Evolutionary conservation across 176 grass and related monocot genomes (phyloP).

Genomic region (Chloris gayana): DNA sequence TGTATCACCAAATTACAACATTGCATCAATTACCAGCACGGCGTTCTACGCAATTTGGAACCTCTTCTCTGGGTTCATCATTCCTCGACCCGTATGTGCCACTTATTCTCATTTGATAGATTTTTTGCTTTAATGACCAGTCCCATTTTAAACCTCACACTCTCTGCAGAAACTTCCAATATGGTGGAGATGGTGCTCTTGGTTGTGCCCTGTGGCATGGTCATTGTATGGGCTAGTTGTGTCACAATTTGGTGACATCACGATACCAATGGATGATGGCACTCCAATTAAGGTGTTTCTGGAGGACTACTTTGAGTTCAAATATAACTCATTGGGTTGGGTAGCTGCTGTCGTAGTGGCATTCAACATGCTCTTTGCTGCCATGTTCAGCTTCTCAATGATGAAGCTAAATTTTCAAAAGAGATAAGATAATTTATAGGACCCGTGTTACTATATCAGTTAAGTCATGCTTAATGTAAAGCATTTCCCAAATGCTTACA

Average conservation of each 20-base stretch:
- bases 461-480: no score
- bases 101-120: no score
- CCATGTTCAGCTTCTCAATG: conserved; percentile 69
- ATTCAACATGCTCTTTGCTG: conserved; percentile 63
- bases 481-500: no score
- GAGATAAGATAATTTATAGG: conserved; percentile 38
- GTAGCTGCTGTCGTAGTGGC: conserved; percentile 56
- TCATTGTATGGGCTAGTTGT: conserved; percentile 70
- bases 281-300: conserved; percentile 47
- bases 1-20: conserved; percentile 77
- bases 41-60: conserved; percentile 75
- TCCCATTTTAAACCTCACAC: no score
- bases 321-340: conserved; percentile 57
- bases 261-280: conserved; percentile 20
- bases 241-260: conserved; percentile 78
- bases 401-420: conserved; percentile 87
- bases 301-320: conserved; percentile 67
- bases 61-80: conserved; percentile 77
- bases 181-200: conserved; percentile 95
- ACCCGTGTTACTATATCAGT: no score
- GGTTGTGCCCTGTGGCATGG: conserved; percentile 75
- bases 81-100: conserved; percentile 54
- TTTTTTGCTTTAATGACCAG: no score
- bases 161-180: conserved; percentile 60
- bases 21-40: conserved; percentile 61